A percentile compares a stretch with the other conserved stretches of the same genome.
Conservation (phyloP, 306 rosid genomes). For the Quercus parvula region DNA sequence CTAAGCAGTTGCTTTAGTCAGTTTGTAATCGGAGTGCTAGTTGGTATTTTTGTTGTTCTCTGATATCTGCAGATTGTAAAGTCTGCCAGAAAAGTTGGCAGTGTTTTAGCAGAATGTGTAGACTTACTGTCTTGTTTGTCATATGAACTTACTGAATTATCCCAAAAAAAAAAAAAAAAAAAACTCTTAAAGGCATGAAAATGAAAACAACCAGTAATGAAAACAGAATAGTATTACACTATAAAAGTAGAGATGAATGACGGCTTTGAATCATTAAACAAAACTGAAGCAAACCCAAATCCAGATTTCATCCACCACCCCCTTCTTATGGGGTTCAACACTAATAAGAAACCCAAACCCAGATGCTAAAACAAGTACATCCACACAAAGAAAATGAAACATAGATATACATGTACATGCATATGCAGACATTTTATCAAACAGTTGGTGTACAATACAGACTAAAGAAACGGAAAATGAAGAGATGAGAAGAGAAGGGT, state of each 20-base stretch:
- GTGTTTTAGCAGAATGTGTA: too few relatives aligned
- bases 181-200: not conserved
- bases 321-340: not conserved
- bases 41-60: too few relatives aligned
- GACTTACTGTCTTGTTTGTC: too few relatives aligned
- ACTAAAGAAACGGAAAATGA: not conserved
- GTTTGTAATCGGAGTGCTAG: too few relatives aligned
- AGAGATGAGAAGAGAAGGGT: not conserved
- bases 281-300: not conserved
- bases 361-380: not conserved
- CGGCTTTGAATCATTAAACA: not conserved
- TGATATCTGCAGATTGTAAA: too few relatives aligned
- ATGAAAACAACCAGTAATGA: not conserved
- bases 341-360: not conserved
- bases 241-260: not conserved
- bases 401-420: too few relatives aligned
- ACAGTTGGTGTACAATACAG: not conserved
- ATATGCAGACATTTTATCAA: conserved; percentile 27
- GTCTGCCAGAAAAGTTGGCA: too few relatives aligned
- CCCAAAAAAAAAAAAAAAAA: too few relatives aligned
- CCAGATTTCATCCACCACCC: not conserved
- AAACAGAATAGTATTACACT: not conserved
- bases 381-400: too few relatives aligned
- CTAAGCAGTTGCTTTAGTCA: too few relatives aligned
- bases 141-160: too few relatives aligned